phyloP scores from a whole-genome alignment of 1,284 basidiomycete genomes.

The Fistulinella cinereoalba region DNA sequence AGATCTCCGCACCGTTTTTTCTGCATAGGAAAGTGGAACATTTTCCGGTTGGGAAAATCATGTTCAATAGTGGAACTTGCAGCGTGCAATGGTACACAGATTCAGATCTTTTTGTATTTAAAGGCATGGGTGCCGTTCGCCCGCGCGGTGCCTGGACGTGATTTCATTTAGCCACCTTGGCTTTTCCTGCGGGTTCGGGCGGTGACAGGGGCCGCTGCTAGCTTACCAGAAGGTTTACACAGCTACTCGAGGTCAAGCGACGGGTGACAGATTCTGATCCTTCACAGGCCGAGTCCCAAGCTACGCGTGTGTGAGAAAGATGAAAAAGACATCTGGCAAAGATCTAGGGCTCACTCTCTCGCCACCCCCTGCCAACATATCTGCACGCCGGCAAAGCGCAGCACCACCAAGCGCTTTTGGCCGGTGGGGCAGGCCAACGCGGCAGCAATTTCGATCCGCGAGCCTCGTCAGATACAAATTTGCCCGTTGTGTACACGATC shows the following conservation, averaged over 20 bases:
- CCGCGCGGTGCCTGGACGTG: slow-evolving; percentile 32
- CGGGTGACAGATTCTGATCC: slow-evolving; percentile 20
- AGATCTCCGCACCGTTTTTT: slow-evolving; percentile 33
- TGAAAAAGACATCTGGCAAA: slow-evolving; percentile 18
- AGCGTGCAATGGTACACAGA: slow-evolving; percentile 34
- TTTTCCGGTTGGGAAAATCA: slow-evolving; percentile 41
- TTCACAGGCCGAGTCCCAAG: slow-evolving; percentile 10
- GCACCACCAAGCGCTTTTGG: slow-evolving; percentile 25
- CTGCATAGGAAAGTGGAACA: slow-evolving; percentile 31
- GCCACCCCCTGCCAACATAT: slow-evolving; percentile 18
- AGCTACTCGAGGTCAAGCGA: slow-evolving; percentile 26
- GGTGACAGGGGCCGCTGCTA: slow-evolving; percentile 16
- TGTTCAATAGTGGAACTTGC: slow-evolving; percentile 28
- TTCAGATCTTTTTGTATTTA: slow-evolving; percentile 36
- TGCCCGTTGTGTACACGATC: slow-evolving; percentile 1
- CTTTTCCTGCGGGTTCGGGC: slow-evolving; percentile 25
- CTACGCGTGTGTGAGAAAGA: slow-evolving; percentile 22
- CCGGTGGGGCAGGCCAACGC: slow-evolving; percentile 13
- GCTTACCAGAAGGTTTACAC: slow-evolving; percentile 20
- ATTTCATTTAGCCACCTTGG: slow-evolving; percentile 40
- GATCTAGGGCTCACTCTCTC: slow-evolving; percentile 17
- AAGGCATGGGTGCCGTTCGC: slow-evolving; percentile 27
- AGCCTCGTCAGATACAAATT: slow-evolving; percentile 12
- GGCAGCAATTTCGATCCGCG: slow-evolving; percentile 23
- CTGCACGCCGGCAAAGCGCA: slow-evolving; percentile 1